Conservation (phyloP, 805 yeast species). For the Candida argentea region DNA sequence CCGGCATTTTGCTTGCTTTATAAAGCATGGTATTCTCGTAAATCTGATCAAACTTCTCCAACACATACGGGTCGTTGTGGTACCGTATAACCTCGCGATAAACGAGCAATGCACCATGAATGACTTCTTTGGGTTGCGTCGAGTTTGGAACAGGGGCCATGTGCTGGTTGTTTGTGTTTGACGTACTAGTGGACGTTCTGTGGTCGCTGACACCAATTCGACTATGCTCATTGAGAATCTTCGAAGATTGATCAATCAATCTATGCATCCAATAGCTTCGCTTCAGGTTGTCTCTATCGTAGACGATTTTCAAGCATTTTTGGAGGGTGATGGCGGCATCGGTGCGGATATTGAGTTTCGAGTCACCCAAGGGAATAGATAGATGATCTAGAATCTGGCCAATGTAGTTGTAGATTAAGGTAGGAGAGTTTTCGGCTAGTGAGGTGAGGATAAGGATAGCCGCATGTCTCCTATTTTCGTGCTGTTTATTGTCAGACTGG, state of each 20-base stretch:
- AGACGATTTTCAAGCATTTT: conserved; percentile 67
- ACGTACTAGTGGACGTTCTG: conserved; percentile 4
- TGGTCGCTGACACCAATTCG: conserved; percentile 3
- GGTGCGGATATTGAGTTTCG: conserved; percentile 59
- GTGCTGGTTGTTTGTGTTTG: conserved; percentile 11
- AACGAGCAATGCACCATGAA: conserved; percentile 83
- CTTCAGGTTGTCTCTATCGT: conserved; percentile 63
- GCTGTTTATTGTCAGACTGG: conserved; percentile 65
- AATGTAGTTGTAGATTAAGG: conserved; percentile 67
- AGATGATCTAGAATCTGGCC: conserved; percentile 70
- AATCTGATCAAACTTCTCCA: conserved; percentile 62
- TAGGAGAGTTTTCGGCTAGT: conserved; percentile 80
- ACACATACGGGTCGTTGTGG: conserved; percentile 63
- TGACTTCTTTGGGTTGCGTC: conserved; percentile 42
- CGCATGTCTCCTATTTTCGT: conserved; percentile 78
- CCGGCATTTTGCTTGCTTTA: conserved; percentile 66
- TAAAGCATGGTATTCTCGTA: conserved; percentile 65
- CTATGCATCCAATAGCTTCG: conserved; percentile 68
- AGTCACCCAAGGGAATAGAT: conserved; percentile 82
- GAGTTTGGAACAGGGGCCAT: conserved; percentile 11
- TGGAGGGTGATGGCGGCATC: conserved; percentile 81
- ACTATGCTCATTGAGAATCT: conserved; percentile 37
- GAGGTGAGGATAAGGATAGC: conserved; percentile 78
- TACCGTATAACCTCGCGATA: conserved; percentile 64
- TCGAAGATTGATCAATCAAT: conserved; percentile 58